Evolutionary conservation across 345 rosid genomes (phyloP).

Genomic region (Trapa incisa): DNA sequence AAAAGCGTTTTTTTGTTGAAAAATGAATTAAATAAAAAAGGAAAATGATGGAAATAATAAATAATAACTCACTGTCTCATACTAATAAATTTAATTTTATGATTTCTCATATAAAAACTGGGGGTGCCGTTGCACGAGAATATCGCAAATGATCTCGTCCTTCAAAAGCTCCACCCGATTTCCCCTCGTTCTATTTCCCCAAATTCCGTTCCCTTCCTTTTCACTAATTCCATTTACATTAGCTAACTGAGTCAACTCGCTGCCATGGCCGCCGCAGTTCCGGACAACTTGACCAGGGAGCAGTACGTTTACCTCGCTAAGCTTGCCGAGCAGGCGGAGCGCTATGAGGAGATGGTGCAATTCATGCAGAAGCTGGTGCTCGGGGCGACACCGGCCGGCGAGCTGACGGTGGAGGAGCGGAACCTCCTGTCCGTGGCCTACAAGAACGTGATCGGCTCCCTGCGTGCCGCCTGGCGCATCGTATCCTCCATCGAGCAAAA

Average conservation of each 20-base stretch:
- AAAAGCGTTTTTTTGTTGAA: too few species aligned
- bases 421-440: constrained; percentile 93
- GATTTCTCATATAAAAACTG: neutral
- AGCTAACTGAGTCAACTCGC: neutral
- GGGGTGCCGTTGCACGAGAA: constrained; percentile 1
- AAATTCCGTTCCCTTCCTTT: constrained; percentile 1
- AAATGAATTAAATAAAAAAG: too few species aligned
- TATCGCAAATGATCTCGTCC: neutral
- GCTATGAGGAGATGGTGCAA: constrained; percentile 93
- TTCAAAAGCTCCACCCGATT: neutral
- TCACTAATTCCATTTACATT: neutral
- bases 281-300: constrained; percentile 59
- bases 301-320: constrained; percentile 90
- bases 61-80: too few species aligned
- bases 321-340: constrained; percentile 95
- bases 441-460: constrained; percentile 97
- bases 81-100: too few species aligned
- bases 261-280: constrained; percentile 21
- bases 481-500: constrained; percentile 93
- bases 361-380: constrained; percentile 86
- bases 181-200: neutral
- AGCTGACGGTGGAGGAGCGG: constrained; percentile 88
- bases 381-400: constrained; percentile 61
- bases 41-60: too few species aligned
- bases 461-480: constrained; percentile 95